Evolutionary conservation across 306 rosid genomes (phyloP).

Genomic region (Cicer pinnatifidum): DNA sequence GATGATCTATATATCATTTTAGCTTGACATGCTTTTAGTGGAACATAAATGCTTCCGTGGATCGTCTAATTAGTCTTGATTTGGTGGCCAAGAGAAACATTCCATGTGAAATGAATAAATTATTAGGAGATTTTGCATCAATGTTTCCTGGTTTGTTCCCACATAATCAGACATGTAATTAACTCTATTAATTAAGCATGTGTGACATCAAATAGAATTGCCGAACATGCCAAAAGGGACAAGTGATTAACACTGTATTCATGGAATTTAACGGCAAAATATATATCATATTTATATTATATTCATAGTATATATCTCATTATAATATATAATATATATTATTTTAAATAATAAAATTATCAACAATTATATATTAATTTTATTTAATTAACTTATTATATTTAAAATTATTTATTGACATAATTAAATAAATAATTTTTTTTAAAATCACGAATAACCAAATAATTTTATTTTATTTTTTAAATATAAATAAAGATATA

Average conservation of each 20-base stretch:
- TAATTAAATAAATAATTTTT: no score
- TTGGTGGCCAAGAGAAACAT: slow-evolving; percentile 35
- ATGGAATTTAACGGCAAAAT: no score
- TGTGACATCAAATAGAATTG: slow-evolving; percentile 19
- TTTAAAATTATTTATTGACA: no score
- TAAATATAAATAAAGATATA: no score
- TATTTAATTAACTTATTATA: no score
- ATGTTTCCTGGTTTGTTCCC: slow-evolving; percentile 35
- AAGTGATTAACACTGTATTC: background rate
- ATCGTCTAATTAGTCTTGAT: background rate
- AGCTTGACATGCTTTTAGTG: slow-evolving; percentile 24
- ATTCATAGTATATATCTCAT: no score
- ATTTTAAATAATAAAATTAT: no score
- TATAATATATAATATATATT: no score
- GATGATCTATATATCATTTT: background rate
- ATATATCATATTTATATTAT: no score
- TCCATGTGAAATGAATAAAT: slow-evolving; percentile 55
- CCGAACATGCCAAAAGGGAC: slow-evolving; percentile 11
- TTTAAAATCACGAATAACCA: no score
- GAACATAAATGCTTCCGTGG: background rate
- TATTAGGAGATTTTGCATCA: slow-evolving; percentile 30
- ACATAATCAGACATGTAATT: slow-evolving; percentile 24
- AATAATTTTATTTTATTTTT: no score
- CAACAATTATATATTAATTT: no score
- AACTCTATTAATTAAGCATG: background rate